Conservation (phyloP, 768 basidiomycete species). For the Boletellus ananiceps region DNA sequence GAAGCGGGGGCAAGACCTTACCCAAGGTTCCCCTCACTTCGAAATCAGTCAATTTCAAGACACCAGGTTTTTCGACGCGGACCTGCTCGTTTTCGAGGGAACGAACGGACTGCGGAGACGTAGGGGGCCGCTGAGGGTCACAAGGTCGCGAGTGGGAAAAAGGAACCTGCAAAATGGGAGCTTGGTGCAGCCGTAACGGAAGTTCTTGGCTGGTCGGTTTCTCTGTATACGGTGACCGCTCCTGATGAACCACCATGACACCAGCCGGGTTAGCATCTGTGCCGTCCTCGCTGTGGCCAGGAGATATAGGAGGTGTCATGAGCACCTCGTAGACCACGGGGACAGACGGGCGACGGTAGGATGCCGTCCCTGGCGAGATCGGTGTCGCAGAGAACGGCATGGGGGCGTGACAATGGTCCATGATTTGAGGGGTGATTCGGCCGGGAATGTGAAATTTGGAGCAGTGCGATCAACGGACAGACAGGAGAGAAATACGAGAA, state of each 20-base stretch:
- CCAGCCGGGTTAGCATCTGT: conserved; percentile 14
- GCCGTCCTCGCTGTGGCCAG: conserved; percentile 43
- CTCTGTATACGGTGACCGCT: conserved; percentile 8
- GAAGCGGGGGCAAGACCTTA: conserved; percentile 29
- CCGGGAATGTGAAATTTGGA: neutral
- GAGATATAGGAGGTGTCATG: conserved; percentile 69
- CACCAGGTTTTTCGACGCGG: conserved; percentile 53
- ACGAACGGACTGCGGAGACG: conserved; percentile 42
- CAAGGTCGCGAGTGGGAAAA: conserved; percentile 12
- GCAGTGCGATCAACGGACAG: neutral
- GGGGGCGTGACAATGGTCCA: conserved; percentile 25
- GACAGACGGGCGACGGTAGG: conserved; percentile 36
- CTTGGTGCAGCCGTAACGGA: conserved; percentile 5
- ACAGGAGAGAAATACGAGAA: neutral
- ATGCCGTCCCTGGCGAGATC: conserved; percentile 10
- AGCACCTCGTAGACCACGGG: conserved; percentile 52
- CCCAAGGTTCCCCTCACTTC: conserved; percentile 77
- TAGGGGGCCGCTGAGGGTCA: conserved; percentile 4
- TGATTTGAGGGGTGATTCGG: conserved; percentile 7
- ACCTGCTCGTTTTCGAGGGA: conserved; percentile 68
- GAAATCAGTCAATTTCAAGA: conserved; percentile 68
- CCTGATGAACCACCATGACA: conserved; percentile 10
- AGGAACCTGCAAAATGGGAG: conserved; percentile 3
- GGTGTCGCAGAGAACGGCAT: conserved; percentile 16
- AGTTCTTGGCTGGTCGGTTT: conserved; percentile 9